Conservation (phyloP, 1,139 yeast species). For the Sugiyamaella xylanicola region DNA sequence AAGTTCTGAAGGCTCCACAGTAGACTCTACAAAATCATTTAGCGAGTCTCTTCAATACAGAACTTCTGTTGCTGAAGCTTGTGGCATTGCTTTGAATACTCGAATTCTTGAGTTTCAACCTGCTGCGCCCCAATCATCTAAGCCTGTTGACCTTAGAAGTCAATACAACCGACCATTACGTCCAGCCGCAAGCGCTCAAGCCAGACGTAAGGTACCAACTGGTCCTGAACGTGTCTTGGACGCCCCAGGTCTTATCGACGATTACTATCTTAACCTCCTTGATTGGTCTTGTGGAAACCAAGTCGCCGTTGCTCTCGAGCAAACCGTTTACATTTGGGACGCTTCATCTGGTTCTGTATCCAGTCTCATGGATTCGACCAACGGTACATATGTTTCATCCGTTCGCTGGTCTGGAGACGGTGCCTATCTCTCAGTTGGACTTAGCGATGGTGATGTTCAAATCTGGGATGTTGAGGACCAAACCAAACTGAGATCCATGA, state of each 20-base stretch:
- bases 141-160: slow-evolving; percentile 55
- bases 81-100: slow-evolving; percentile 84
- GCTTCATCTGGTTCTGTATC: slow-evolving; percentile 83
- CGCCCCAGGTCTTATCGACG: slow-evolving; percentile 94
- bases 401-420: slow-evolving; percentile 93
- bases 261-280: slow-evolving; percentile 82
- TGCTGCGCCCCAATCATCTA: slow-evolving; percentile 72
- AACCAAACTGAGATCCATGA: slow-evolving; percentile 74
- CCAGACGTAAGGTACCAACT: slow-evolving; percentile 70
- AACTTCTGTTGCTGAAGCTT: slow-evolving; percentile 89
- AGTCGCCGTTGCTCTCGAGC: slow-evolving; percentile 87
- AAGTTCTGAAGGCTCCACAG: slow-evolving; percentile 1
- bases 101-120: slow-evolving; percentile 88
- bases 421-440: slow-evolving; percentile 80
- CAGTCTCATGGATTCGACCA: slow-evolving; percentile 59
- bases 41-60: slow-evolving; percentile 50
- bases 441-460: slow-evolving; percentile 81
- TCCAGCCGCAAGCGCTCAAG: slow-evolving; percentile 58
- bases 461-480: slow-evolving; percentile 92
- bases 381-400: slow-evolving; percentile 58
- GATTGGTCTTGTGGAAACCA: slow-evolving; percentile 87
- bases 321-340: slow-evolving; percentile 88
- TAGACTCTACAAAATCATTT: slow-evolving; percentile 10
- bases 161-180: slow-evolving; percentile 47
- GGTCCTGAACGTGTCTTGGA: slow-evolving; percentile 93